phyloP scores from a whole-genome alignment of 345 rosid species.

The Reutealis trisperma region DNA sequence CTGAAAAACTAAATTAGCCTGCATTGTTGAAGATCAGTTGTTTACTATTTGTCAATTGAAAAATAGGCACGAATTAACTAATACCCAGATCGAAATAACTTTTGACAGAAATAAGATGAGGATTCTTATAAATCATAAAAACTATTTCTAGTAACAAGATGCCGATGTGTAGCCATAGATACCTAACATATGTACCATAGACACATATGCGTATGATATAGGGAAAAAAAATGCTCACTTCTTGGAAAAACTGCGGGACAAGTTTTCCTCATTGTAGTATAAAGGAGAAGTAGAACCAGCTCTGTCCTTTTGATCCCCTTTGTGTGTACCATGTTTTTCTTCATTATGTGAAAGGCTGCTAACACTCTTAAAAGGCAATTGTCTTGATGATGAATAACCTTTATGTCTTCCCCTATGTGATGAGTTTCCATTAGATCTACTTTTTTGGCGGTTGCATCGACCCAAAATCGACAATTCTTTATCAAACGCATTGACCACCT shows the following conservation, averaged over 20 bases:
- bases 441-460: constrained; percentile 28
- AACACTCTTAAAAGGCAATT: constrained; percentile 24
- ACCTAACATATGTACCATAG: not conserved
- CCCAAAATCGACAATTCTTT: constrained; percentile 19
- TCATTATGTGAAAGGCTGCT: constrained; percentile 30
- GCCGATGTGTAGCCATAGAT: not conserved
- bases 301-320: constrained; percentile 27
- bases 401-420: constrained; percentile 24
- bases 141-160: not conserved
- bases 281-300: constrained; percentile 31
- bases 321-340: constrained; percentile 20
- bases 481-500: constrained; percentile 2
- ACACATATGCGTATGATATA: not conserved
- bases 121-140: not conserved
- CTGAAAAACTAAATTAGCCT: too few relatives aligned
- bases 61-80: not conserved
- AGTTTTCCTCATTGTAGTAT: constrained; percentile 26
- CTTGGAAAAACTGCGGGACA: constrained; percentile 11
- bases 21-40: not conserved
- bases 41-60: not conserved
- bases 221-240: constrained; percentile 36
- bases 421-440: constrained; percentile 30
- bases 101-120: not conserved
- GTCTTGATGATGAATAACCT: constrained; percentile 39
- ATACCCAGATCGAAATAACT: not conserved